phyloP scores from a whole-genome alignment of 2,329 filamentous ascomycete genomes.

The Aspergillus quadricinctus region DNA sequence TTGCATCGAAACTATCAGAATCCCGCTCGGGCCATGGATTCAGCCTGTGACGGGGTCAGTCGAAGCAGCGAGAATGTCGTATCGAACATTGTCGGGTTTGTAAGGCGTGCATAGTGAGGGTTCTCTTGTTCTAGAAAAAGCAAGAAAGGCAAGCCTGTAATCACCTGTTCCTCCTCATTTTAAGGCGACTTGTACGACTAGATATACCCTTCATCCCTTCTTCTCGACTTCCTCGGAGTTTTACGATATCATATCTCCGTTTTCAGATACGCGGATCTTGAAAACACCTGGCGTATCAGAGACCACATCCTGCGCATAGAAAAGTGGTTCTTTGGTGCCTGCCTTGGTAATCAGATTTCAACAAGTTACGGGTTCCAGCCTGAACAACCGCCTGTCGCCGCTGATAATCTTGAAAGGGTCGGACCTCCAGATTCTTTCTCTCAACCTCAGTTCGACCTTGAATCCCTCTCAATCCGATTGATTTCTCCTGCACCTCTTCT shows the following conservation, averaged over 20 bases:
- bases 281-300: constrained; percentile 9
- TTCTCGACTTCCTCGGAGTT: constrained; percentile 3
- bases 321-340: constrained; percentile 4
- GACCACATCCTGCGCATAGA: constrained; percentile 1
- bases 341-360: constrained; percentile 6
- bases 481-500: constrained; percentile 7
- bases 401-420: neutral
- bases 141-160: neutral
- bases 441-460: constrained; percentile 9
- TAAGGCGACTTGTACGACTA: neutral
- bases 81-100: neutral
- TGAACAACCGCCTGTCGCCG: constrained; percentile 5
- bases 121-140: constrained; percentile 9
- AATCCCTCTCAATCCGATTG: constrained; percentile 5
- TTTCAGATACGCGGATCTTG: constrained; percentile 10
- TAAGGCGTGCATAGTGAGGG: neutral
- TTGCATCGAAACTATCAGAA: constrained; percentile 20
- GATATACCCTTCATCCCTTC: constrained; percentile 1
- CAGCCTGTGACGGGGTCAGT: constrained; percentile 8
- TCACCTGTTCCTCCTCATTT: neutral
- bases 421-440: constrained; percentile 13
- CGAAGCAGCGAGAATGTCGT: constrained; percentile 15
- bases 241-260: constrained; percentile 17
- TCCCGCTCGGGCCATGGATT: constrained; percentile 25
- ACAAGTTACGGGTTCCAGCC: neutral